Evolutionary conservation across 768 basidiomycete species (phyloP).

Genomic region (Exidia glandulosa): DNA sequence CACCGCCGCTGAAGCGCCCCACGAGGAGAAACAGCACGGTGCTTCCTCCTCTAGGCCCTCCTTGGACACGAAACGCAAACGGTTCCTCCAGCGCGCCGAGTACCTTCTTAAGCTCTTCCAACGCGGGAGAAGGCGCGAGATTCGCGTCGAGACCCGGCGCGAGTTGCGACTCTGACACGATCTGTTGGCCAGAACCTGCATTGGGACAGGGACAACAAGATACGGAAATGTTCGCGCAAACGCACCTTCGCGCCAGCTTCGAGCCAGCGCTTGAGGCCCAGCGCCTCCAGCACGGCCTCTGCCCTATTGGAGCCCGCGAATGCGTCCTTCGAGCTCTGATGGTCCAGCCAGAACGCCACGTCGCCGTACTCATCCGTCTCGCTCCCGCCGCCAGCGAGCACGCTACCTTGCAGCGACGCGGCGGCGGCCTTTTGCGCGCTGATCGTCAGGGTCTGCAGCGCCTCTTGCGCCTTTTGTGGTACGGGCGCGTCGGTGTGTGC

Average conservation of each 20-base stretch:
- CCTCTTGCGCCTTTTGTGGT: not conserved
- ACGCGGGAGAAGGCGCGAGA: not conserved
- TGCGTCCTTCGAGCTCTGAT: not conserved
- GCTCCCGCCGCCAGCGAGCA: constrained; percentile 40
- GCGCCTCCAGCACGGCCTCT: constrained; percentile 42
- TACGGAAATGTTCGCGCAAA: too few relatives aligned
- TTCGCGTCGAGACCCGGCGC: not conserved
- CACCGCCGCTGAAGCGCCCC: not conserved
- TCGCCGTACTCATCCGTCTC: constrained; percentile 50
- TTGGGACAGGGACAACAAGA: too few relatives aligned
- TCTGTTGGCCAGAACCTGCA: too few relatives aligned
- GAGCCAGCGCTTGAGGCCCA: constrained; percentile 26
- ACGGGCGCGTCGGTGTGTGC: not conserved
- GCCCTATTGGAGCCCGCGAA: not conserved
- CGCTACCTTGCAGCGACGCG: constrained; percentile 34
- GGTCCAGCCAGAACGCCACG: constrained; percentile 37
- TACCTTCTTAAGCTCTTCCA: not conserved
- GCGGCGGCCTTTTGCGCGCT: constrained; percentile 29
- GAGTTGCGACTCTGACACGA: not conserved
- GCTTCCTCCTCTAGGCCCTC: not conserved
- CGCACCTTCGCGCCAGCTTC: not conserved
- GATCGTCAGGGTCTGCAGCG: not conserved
- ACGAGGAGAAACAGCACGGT: not conserved
- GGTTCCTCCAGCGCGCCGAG: not conserved
- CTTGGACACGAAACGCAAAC: not conserved